These are phyloP conservation scores for Durio zibethinus DNA, from an alignment of 345 rosid genomes.

Conservation along the genomic window DNA sequence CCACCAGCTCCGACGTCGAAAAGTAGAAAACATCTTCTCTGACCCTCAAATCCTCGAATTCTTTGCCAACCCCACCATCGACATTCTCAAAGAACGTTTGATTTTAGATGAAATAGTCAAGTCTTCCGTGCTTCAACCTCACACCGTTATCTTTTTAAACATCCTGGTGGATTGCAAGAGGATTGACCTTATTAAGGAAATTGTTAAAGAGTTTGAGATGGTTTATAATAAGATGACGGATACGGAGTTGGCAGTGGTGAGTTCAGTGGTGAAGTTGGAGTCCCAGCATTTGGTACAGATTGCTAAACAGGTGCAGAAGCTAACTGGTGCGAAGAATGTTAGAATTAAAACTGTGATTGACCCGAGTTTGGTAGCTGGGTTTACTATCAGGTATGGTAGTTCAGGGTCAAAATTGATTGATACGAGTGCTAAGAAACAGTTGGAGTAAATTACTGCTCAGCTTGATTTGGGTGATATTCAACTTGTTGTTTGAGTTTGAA, in stretches of 20 bases:
- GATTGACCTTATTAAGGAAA: conserved; percentile 53
- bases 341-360: conserved; percentile 79
- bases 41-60: conserved; percentile 44
- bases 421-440: conserved; percentile 94
- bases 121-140: conserved; percentile 45
- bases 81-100: conserved; percentile 42
- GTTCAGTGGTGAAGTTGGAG: conserved; percentile 77
- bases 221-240: conserved; percentile 63
- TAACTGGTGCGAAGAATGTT: conserved; percentile 80
- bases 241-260: conserved; percentile 78
- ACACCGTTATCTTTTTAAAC: conserved; percentile 66
- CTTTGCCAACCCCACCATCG: conserved; percentile 63
- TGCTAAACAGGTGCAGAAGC: conserved; percentile 89
- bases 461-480: conserved; percentile 75
- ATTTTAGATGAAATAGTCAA: conserved; percentile 60
- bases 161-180: conserved; percentile 64
- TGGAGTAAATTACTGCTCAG: conserved; percentile 80
- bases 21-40: conserved; percentile 64
- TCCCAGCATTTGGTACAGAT: conserved; percentile 78
- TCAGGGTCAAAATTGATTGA: conserved; percentile 83
- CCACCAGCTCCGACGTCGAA: conserved; percentile 69
- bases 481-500: conserved; percentile 39
- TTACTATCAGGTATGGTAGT: conserved; percentile 74
- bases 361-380: conserved; percentile 83
- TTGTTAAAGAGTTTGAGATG: conserved; percentile 67